Percentiles rank a stretch among this genome's conserved stretches.
Conservation (phyloP, 805 yeast genomes). For the Metschnikowia santaceciliae region DNA sequence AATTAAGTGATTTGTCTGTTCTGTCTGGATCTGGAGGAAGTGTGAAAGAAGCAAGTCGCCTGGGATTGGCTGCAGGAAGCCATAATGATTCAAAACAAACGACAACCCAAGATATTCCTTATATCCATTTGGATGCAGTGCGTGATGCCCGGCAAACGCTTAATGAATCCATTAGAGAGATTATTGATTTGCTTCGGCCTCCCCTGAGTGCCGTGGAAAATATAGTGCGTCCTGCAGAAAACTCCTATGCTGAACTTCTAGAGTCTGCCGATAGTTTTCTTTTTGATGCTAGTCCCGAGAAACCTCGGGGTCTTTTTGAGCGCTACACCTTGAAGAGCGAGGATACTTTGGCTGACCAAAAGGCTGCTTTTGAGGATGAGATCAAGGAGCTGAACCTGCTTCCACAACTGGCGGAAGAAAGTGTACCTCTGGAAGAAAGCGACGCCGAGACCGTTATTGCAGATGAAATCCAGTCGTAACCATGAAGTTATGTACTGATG, state of each 20-base stretch:
- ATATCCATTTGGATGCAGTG: slow-evolving; percentile 15
- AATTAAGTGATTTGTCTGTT: too few species aligned
- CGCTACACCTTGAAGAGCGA: slow-evolving; percentile 14
- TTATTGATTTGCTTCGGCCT: slow-evolving; percentile 16
- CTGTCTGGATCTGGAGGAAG: too few species aligned
- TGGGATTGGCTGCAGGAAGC: too few species aligned
- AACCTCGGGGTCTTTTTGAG: slow-evolving; percentile 10
- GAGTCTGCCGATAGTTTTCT: slow-evolving; percentile 6
- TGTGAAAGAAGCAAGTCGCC: too few species aligned
- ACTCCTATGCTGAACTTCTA: slow-evolving; percentile 11
- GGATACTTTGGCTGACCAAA: slow-evolving; percentile 11
- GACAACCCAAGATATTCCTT: slow-evolving; percentile 7
- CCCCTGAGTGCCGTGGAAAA: slow-evolving; percentile 7
- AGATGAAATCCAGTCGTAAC: slow-evolving; percentile 8
- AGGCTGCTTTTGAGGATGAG: slow-evolving; percentile 1
- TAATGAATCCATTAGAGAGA: slow-evolving; percentile 14
- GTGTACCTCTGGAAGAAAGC: slow-evolving; percentile 8
- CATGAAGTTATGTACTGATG: not conserved
- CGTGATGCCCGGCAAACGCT: slow-evolving; percentile 15
- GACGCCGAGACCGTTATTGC: slow-evolving; percentile 17
- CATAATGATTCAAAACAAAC: not conserved
- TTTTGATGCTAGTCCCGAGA: slow-evolving; percentile 3
- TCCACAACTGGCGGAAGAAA: not conserved
- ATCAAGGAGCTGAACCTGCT: not conserved
- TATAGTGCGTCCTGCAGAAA: not conserved